These are phyloP conservation scores for Ambrosiella beaveri DNA, from an alignment of 2,329 filamentous ascomycete species.

Conservation along the genomic window DNA sequence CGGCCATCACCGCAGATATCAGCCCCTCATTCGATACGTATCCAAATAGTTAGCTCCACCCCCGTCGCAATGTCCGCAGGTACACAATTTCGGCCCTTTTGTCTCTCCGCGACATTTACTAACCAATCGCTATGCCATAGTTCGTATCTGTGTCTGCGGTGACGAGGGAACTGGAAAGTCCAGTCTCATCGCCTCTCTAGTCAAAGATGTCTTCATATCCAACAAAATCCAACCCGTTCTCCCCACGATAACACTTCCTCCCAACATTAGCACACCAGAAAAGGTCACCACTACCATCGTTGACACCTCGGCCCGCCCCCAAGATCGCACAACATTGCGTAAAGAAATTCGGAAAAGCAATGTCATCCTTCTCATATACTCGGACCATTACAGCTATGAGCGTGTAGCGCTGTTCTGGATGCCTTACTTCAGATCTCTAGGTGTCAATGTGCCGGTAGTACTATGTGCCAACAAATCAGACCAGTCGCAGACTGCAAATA, in stretches of 20 bases:
- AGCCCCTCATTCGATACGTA: not conserved
- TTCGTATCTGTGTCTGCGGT: slow-evolving; percentile 89
- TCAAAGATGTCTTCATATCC: slow-evolving; percentile 92
- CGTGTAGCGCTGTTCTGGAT: slow-evolving; percentile 95
- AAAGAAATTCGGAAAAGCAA: slow-evolving; percentile 95
- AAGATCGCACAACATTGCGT: slow-evolving; percentile 75
- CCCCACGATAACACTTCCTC: slow-evolving; percentile 86
- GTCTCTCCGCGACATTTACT: not conserved
- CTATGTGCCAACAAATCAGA: slow-evolving; percentile 98
- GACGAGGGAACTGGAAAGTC: slow-evolving; percentile 94
- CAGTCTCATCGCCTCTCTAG: slow-evolving; percentile 81
- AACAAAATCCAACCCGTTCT: slow-evolving; percentile 91
- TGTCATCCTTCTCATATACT: slow-evolving; percentile 90
- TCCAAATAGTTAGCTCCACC: not conserved
- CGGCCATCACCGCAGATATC: not conserved
- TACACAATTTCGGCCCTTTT: not conserved
- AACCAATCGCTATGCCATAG: slow-evolving; percentile 23
- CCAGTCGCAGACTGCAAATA: slow-evolving; percentile 53
- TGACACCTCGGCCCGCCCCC: slow-evolving; percentile 87
- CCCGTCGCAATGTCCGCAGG: not conserved
- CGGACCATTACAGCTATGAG: slow-evolving; percentile 98
- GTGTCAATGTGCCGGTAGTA: slow-evolving; percentile 96
- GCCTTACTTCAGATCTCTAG: slow-evolving; percentile 90
- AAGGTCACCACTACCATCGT: slow-evolving; percentile 96
- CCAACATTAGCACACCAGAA: slow-evolving; percentile 80